Base-by-base conservation (phyloP, 208 protist genomes). In the Trypanosoma congolense region DNA sequence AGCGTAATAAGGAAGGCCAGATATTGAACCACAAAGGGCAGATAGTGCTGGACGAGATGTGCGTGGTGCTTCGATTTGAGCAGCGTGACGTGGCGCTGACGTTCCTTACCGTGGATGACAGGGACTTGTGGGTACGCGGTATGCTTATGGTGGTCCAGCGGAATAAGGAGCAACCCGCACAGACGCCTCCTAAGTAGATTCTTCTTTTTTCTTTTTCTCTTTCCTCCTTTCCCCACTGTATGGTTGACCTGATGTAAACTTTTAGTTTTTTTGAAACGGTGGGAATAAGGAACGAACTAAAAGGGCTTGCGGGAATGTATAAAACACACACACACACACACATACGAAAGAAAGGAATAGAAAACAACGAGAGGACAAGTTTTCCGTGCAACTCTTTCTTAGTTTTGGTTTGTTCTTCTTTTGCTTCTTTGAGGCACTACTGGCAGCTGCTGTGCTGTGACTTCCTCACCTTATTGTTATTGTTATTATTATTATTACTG, bases 121-220 rank as follows among this genome's bases (percentile, higher is more conserved):
- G 76, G n/a, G 76, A 86, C 53, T 21, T 66, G 2, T 92, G 79
- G 76, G 70, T 84, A 10, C 70, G 78, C 5, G 77, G 73, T 8
- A 65, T 92, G 72, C 81, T 80, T 75, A 70, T 67, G 12, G 69
- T 92, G 5, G 77, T 92, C 46, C 75, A 85, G 68, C 54, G 73
- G 35, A 92, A 92, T 40, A 70, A 61, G 2, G 57, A 51, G 2
- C 44, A 79, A 29, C 40, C 61, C 14, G 18, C 47, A 35, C 19
- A 29, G 3, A 12, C 18, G 3, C 16, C 42, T 22, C 21, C 18
- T 6, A 9, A 46, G 30, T 31, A 51, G 9, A 51, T 21, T 31
- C 6, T 38, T 6, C 33, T 38, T n/a, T n/a, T n/a, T n/a, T n/a
- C n/a, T n/a, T n/a, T n/a, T n/a, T n/a, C n/a, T n/a, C n/a, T n/a